Base-by-base conservation (phyloP, 2,329 filamentous ascomycete genomes). In the Lasiodiplodia theobromae region DNA sequence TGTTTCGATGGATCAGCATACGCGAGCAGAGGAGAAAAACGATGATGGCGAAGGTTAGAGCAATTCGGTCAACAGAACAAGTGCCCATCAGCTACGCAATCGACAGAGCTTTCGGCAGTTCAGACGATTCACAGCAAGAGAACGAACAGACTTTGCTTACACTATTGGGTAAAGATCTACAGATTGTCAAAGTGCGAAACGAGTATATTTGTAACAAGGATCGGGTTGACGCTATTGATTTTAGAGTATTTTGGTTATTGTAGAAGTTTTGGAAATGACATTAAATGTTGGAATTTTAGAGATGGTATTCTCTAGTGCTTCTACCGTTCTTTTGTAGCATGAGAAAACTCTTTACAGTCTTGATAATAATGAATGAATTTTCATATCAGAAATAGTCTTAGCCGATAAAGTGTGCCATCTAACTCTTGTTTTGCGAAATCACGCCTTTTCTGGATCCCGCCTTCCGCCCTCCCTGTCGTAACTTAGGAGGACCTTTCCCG, bases 141-240 rank as follows among this genome's bases (percentile, higher is more conserved):
- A 2, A 23, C 47, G 4, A 25, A 51, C 2, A 10, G n/a, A 8
- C 3, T 51, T 21, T 51, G n/a, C 3, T 69, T 47, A 28, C 58
- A 7, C 4, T 56, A 23, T 62, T 69, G n/a, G 4, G 28, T 28
- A 4, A 62, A 37, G 51, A 57, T 40, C 51, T 69, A 57, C 31
- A 57, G 49, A 65, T 69, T 37, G 21, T 56, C 25, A 69, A 66
- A 54, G 40, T 31, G 49, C 51, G 49, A 53, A 66, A 66, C 47
- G 65, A 47, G 57, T 69, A 66, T 31, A 37, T 66, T 37, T 69
- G 60, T 37, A 66, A 66, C 23, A 69, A 65, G 49, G 37, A 2
- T 34, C 58, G 49, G 38, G 58, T 69, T 54, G 37, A 69, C 21
- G 60, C 58, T 69, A 69, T 69, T 11, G 58, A 69, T 23, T 69